These are phyloP conservation scores for Magnolia changhungtana DNA, from an alignment of 164 flowering plant species.

Conservation along the genomic window DNA sequence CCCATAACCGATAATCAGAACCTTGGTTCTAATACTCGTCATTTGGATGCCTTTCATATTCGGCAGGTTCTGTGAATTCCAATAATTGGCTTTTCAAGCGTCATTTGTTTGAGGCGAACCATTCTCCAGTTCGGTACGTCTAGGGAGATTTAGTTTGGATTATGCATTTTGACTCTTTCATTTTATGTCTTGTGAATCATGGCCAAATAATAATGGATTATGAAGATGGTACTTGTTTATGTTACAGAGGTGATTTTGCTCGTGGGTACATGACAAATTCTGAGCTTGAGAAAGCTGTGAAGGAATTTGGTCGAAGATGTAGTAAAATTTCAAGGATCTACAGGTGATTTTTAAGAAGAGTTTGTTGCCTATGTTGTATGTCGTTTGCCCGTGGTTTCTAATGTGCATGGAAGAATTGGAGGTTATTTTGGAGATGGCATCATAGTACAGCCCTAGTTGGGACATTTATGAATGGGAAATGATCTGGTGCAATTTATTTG, in stretches of 20 bases:
- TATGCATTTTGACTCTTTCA: background rate
- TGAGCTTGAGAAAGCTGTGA: conserved; percentile 70
- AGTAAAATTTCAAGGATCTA: conserved; percentile 70
- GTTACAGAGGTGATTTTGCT: conserved; percentile 42
- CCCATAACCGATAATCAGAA: too few species aligned
- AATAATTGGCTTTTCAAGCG: conserved; percentile 16
- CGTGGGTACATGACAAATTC: conserved; percentile 74
- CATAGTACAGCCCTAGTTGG: too few species aligned
- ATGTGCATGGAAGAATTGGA: too few species aligned
- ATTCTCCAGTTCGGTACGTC: conserved; percentile 28
- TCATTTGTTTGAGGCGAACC: conserved; percentile 29
- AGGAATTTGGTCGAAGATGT: conserved; percentile 58
- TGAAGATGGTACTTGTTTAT: background rate
- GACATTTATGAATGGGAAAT: too few species aligned
- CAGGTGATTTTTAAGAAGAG: conserved; percentile 48
- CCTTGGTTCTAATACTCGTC: background rate
- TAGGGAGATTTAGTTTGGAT: background rate
- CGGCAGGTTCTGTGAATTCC: conserved; percentile 17
- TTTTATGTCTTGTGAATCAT: background rate
- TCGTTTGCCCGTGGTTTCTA: background rate
- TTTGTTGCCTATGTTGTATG: background rate
- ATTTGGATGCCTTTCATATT: background rate
- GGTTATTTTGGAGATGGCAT: too few species aligned
- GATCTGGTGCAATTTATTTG: background rate
- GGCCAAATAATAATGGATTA: background rate